phyloP scores from a whole-genome alignment of 352 stramenopile species.

The Phytopythium chamaehyphon region DNA sequence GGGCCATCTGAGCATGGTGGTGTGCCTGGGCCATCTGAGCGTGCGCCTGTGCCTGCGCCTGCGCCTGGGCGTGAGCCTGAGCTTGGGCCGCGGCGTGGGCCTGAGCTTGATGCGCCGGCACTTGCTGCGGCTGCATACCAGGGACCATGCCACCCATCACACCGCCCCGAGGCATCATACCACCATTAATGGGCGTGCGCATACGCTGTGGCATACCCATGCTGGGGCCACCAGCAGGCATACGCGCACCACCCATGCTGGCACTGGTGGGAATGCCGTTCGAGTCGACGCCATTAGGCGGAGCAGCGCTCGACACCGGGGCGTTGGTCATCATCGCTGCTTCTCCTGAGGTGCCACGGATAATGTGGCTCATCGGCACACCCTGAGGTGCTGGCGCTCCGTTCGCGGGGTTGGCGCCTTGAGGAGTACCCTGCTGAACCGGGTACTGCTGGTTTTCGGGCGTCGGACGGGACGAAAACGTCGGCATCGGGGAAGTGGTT shows the following conservation, averaged over 20 bases:
- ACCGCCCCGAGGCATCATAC: constrained; percentile 56
- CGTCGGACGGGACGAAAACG: constrained; percentile 66
- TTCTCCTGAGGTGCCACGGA: constrained; percentile 31
- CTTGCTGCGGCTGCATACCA: constrained; percentile 64
- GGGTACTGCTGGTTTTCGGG: constrained; percentile 54
- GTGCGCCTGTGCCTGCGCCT: constrained; percentile 55
- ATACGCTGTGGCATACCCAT: constrained; percentile 65
- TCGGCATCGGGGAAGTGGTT: constrained; percentile 84
- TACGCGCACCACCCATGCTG: constrained; percentile 34
- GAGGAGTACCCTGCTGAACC: constrained; percentile 20
- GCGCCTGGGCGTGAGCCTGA: constrained; percentile 46
- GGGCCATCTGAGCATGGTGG: constrained; percentile 33
- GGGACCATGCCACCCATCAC: constrained; percentile 63
- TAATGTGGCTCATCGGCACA: constrained; percentile 50
- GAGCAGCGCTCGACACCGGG: constrained; percentile 30
- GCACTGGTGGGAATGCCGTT: constrained; percentile 29
- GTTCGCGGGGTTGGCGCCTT: constrained; percentile 7
- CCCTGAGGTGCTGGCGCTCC: constrained; percentile 9
- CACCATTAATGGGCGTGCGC: constrained; percentile 49
- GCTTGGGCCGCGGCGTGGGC: constrained; percentile 33
- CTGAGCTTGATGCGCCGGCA: constrained; percentile 43
- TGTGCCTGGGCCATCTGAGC: constrained; percentile 63
- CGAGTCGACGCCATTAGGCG: constrained; percentile 26
- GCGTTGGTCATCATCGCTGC: constrained; percentile 53
- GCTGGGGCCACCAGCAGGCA: constrained; percentile 36